Evolutionary conservation across 345 rosid species (phyloP).

Genomic region (Eutrema yunnanense): DNA sequence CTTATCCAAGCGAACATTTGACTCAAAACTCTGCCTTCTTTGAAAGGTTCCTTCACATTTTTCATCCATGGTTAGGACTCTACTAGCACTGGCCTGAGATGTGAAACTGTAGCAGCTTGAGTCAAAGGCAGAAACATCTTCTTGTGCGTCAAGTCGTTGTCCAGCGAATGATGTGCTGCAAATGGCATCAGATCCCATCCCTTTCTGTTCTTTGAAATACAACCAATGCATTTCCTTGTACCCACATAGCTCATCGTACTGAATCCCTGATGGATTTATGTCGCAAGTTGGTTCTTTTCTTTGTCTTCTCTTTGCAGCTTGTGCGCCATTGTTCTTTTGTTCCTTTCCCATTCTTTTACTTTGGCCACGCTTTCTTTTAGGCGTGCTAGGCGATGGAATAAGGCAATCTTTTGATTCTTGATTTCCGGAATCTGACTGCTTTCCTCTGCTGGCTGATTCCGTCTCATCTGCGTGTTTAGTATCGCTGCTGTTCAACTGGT

Average conservation of each 20-base stretch:
- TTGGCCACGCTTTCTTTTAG: slow-evolving; percentile 22
- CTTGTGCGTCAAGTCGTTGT: background rate
- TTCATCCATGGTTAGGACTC: slow-evolving; percentile 25
- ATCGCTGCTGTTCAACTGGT: background rate
- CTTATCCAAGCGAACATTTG: slow-evolving; percentile 24
- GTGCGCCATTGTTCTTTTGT: background rate
- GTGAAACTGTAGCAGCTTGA: slow-evolving; percentile 13
- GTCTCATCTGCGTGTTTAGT: slow-evolving; percentile 22
- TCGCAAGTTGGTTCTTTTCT: slow-evolving; percentile 28
- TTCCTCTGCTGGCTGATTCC: slow-evolving; percentile 35
- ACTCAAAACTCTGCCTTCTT: slow-evolving; percentile 28
- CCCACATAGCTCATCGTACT: slow-evolving; percentile 33
- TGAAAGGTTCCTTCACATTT: slow-evolving; percentile 20
- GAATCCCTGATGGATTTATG: slow-evolving; percentile 32
- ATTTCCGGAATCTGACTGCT: slow-evolving; percentile 26
- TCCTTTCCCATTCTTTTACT: slow-evolving; percentile 3
- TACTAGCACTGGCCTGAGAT: slow-evolving; percentile 13
- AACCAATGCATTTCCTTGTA: slow-evolving; percentile 31
- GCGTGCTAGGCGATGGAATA: slow-evolving; percentile 30
- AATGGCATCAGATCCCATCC: slow-evolving; percentile 36
- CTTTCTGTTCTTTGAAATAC: slow-evolving; percentile 37
- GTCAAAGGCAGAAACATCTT: slow-evolving; percentile 16
- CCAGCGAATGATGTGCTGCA: slow-evolving; percentile 33
- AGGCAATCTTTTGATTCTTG: slow-evolving; percentile 24
- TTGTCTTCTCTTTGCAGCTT: slow-evolving; percentile 28